A percentile compares a stretch with the other conserved stretches of the same genome.
Evolutionary conservation across 2,329 filamentous ascomycete genomes (phyloP).

Genomic region (Leptographium wingfieldii): DNA sequence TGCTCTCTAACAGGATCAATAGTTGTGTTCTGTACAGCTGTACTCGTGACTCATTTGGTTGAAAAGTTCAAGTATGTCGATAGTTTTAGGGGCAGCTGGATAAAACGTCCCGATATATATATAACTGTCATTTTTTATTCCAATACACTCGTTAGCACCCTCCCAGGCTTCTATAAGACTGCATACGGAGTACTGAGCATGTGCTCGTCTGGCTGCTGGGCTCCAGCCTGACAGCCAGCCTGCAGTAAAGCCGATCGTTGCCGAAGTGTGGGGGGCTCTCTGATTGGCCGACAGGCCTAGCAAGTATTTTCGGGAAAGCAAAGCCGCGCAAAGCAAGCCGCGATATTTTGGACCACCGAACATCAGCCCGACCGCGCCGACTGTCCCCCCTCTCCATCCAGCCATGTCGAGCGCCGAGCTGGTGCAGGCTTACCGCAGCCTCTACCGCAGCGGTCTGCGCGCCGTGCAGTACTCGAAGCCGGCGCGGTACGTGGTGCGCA

Average conservation of each 20-base stretch:
- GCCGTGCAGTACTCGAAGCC: slow-evolving; percentile 63
- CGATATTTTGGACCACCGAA: neutral
- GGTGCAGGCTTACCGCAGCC: slow-evolving; percentile 53
- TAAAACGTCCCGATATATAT: neutral
- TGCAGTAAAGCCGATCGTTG: no score
- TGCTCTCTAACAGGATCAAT: neutral
- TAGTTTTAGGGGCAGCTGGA: neutral
- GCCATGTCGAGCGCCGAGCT: slow-evolving; percentile 30
- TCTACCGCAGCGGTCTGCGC: slow-evolving; percentile 54
- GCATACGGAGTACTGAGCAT: no score
- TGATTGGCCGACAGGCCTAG: neutral
- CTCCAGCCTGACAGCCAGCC: no score
- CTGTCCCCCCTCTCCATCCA: neutral
- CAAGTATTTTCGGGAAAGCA: neutral
- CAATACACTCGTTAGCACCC: neutral
- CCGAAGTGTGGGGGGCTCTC: neutral
- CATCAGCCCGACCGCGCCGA: neutral
- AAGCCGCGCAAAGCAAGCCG: neutral
- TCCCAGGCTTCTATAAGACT: neutral
- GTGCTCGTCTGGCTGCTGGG: no score
- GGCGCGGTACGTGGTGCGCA: slow-evolving; percentile 47
- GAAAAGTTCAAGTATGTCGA: neutral
- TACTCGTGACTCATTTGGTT: neutral
- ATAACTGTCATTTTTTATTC: neutral
- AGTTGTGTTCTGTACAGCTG: neutral